Evolutionary conservation across 1,284 basidiomycete species (phyloP), one percentile per base, ranked within the genome.

Genomic region (Sphaerobolus stellatus): DNA sequence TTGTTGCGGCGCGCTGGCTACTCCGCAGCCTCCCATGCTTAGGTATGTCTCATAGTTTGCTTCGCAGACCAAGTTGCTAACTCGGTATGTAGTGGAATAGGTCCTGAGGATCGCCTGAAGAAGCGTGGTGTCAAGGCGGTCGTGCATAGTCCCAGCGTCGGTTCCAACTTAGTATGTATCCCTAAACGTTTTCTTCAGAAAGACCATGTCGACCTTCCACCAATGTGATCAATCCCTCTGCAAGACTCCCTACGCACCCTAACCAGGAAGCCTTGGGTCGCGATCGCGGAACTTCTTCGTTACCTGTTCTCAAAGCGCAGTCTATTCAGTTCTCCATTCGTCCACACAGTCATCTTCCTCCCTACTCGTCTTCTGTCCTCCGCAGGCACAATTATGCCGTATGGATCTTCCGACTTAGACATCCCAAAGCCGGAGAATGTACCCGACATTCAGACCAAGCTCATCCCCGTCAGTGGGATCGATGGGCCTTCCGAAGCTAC

Each of bases 101-200:
- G 41, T 4, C 41, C 41, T 6, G 9, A n/a, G 18, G 14, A 43
- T 18, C 41, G 18, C 28, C 18, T 43, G 28, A n/a, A 14, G 20
- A 11, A 22, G 13, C 14, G 13, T 13, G 41, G 41, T 24, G 28
- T 43, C 16, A 27, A 4, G 13, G 41, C 28, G 22, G 41, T n/a
- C 13, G 20, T n/a, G 9, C 11, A 43, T 22, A n/a, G 14, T 18
- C 41, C 41, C 13, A 18, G 20, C 20, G 41, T 43, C 11, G 41
- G 41, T 3, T n/a, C 14, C 28, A 22, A 22, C 11, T 18, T 43
- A 27, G 41, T 43, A 43, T 22, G 7, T 38, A 5, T 7, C n/a
- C n/a, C 36, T n/a, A n/a, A 31, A 38, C 63, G 57, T 8, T 67
- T 68, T 43, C 63, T 65, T 64, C 55, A 70, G 69, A 62, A 69